These are phyloP conservation scores for Trebouxia sp. DNA, from an alignment of 139 green algal species.

Conservation along the genomic window DNA sequence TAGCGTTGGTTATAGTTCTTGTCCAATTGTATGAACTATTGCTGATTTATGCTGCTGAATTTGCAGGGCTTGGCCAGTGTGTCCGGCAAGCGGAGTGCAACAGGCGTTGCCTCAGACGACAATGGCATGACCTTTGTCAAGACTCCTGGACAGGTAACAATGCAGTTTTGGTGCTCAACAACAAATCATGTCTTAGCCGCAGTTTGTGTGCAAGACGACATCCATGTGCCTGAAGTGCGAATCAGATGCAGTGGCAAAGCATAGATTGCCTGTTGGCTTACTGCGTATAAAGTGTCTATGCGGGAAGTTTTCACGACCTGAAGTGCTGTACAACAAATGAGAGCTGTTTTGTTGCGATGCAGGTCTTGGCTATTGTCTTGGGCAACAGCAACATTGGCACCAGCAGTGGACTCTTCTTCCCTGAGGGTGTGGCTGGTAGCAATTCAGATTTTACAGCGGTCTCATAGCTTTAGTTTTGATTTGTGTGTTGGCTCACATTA, in stretches of 20 bases:
- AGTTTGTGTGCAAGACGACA: too few species aligned
- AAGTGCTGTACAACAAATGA: neutral
- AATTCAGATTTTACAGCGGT: neutral
- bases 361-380: conserved; percentile 12
- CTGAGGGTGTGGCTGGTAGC: neutral
- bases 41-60: neutral
- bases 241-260: too few species aligned
- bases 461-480: too few species aligned
- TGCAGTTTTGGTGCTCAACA: too few species aligned
- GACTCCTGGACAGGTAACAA: conserved; percentile 8
- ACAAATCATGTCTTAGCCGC: too few species aligned
- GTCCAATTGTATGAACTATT: too few species aligned
- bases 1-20: too few species aligned
- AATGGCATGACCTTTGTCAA: conserved; percentile 8
- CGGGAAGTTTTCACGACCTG: neutral
- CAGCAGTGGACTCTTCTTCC: neutral
- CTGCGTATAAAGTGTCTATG: neutral
- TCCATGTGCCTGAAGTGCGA: too few species aligned
- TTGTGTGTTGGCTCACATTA: too few species aligned
- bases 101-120: neutral
- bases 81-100: conserved; percentile 8
- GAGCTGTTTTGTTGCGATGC: neutral
- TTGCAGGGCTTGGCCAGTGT: neutral
- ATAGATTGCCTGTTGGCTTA: too few species aligned
- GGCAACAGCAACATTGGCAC: conserved; percentile 15